Base-by-base conservation (phyloP, 2,329 filamentous ascomycete species). In the Neonectria ditissima region DNA sequence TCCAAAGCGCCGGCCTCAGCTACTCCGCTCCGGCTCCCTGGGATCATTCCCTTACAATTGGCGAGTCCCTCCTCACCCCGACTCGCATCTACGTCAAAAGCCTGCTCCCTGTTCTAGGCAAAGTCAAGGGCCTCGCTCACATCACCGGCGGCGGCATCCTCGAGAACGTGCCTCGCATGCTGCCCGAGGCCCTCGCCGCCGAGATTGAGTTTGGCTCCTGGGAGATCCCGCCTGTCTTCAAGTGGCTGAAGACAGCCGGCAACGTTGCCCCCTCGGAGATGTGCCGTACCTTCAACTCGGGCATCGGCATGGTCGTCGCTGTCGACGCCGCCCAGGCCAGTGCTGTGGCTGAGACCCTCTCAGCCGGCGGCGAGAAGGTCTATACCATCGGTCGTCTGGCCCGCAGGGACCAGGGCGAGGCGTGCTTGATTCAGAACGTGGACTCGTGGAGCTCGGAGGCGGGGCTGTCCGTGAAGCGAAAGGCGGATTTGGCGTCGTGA, bases 141-240 rank as follows among this genome's bases (percentile, higher is more conserved):
- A 98, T 99, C 81, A 99, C 96, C 0, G 96, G 96, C 54, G 96
- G 96, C 65, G 96, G 96, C 11, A 86, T 99, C 20, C 84, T 91
- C 18, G 96, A 99, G 81, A 99, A 99, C 78, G 91, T 99, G 26
- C 96, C 96, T 30, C 90, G 96, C 68, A 97, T 97, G 92, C 85
- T 99, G 18, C 96, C 96, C 2, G 79, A 86, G 34, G 83, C 89
- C 48, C 87, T 99, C 6, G 87, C 91, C 2, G 95, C 94, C 2
- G 88, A 93, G 76, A 89, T 99, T 59, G 91, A 97, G 73, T 91
- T 92, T 50, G 82, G 84, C 44, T 80, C 87, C 1, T 99, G 94
- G 93, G 78, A 88, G 26, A 84, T 94, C 45, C 93, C 92, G 0
- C 81, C 87, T 1, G 92, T 97, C 5, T 96, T 98, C 82, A 85